phyloP scores from a whole-genome alignment of 139 green algal genomes.

The Coelastrella sp. region DNA sequence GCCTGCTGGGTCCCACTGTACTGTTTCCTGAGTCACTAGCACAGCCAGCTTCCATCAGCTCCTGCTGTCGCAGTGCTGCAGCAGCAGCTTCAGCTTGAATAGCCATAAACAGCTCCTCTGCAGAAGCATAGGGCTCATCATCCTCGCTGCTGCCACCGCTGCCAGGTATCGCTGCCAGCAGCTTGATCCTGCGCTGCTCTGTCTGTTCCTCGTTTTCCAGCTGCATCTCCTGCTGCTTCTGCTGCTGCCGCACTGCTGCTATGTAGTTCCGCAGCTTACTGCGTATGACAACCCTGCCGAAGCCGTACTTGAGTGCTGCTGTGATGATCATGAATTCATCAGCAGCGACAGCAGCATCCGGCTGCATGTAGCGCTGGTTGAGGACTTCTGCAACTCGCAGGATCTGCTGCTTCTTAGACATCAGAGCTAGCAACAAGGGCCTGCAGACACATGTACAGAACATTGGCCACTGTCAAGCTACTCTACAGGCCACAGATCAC shows the following conservation, averaged over 20 bases:
- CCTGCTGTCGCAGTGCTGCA: not conserved
- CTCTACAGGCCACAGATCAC: too few relatives aligned
- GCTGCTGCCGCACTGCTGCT: conserved; percentile 14
- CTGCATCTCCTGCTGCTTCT: not conserved
- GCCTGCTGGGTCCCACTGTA: not conserved
- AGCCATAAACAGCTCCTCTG: not conserved
- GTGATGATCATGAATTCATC: conserved; percentile 50
- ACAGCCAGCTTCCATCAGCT: not conserved
- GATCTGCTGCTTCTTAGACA: conserved; percentile 11
- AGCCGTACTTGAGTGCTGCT: conserved; percentile 40
- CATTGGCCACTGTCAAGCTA: too few relatives aligned
- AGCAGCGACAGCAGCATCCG: conserved; percentile 38
- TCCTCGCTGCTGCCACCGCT: conserved; percentile 10
- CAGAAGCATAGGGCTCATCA: not conserved
- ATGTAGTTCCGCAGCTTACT: conserved; percentile 5
- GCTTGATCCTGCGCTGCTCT: not conserved
- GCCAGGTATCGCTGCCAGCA: not conserved
- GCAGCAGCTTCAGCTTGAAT: conserved; percentile 1
- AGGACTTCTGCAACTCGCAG: conserved; percentile 26
- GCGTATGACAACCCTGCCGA: not conserved
- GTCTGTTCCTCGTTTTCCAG: not conserved
- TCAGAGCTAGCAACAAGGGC: conserved; percentile 41
- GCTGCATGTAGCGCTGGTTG: conserved; percentile 37
- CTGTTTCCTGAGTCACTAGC: not conserved
- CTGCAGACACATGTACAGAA: conserved; percentile 24